A percentile compares a stretch with the other conserved stretches of the same genome.
Conservation (phyloP, 371 early-diverging fungal species). For the Batrachochytrium dendrobatidis region DNA sequence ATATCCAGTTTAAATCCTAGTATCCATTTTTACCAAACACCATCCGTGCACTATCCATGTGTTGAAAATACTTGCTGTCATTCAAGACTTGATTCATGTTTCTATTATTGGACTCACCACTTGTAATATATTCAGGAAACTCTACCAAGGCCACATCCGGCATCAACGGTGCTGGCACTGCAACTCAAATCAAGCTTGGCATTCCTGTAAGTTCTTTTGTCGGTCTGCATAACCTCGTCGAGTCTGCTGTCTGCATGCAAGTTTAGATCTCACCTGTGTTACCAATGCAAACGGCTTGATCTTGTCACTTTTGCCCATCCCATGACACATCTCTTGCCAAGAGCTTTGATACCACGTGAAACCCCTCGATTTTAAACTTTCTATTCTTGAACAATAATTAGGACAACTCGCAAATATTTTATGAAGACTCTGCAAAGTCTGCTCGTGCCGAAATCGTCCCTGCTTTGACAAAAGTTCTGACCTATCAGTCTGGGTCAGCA, state of each 20-base stretch:
- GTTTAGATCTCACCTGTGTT: constrained; percentile 1
- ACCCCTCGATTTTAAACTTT: too few species aligned
- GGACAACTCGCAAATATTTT: constrained; percentile 82
- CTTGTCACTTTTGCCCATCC: background rate
- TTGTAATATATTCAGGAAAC: too few species aligned
- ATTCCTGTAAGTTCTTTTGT: constrained; percentile 35
- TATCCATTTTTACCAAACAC: background rate
- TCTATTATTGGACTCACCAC: too few species aligned
- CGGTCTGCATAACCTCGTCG: background rate
- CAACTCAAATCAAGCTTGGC: constrained; percentile 48
- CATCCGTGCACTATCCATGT: background rate
- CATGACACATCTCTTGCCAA: too few species aligned
- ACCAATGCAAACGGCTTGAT: background rate
- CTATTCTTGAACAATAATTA: constrained; percentile 20
- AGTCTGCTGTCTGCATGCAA: background rate
- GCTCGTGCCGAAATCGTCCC: constrained; percentile 80
- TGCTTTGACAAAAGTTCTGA: constrained; percentile 78
- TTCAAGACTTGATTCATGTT: too few species aligned
- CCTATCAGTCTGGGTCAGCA: constrained; percentile 76
- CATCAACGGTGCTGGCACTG: constrained; percentile 90
- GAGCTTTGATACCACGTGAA: too few species aligned
- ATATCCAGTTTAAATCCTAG: background rate
- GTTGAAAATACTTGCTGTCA: too few species aligned
- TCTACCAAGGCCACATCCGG: constrained; percentile 94
- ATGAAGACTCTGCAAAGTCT: constrained; percentile 79